These are phyloP conservation scores for Sphaerulina vaccinii DNA, from an alignment of 2,329 filamentous ascomycete genomes.

Conservation along the genomic window DNA sequence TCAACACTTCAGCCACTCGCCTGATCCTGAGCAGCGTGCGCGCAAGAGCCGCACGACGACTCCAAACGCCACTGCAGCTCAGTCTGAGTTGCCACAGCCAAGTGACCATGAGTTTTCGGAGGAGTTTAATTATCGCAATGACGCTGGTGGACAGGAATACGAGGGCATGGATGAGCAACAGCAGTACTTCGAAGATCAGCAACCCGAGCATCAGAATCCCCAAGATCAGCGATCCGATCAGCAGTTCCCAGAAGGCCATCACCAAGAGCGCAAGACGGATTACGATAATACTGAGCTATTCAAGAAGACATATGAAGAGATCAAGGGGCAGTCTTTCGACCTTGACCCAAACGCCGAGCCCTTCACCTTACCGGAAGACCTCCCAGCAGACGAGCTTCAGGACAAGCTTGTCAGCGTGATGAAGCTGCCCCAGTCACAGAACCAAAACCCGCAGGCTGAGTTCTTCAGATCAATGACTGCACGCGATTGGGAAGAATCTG, in stretches of 20 bases:
- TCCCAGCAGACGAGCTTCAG: slow-evolving; percentile 21
- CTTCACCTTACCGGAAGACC: slow-evolving; percentile 12
- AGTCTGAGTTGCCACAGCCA: not conserved
- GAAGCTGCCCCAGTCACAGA: slow-evolving; percentile 38
- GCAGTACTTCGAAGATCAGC: not conserved
- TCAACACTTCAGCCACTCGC: not conserved
- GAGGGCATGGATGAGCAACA: not conserved
- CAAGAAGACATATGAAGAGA: slow-evolving; percentile 28
- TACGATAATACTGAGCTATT: slow-evolving; percentile 29
- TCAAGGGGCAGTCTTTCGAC: slow-evolving; percentile 35
- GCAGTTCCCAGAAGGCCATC: not conserved
- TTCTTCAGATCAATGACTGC: slow-evolving; percentile 56
- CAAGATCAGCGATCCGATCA: not conserved
- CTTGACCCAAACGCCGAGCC: slow-evolving; percentile 24
- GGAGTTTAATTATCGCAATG: not conserved
- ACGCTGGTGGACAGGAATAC: not conserved
- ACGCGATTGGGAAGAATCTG: slow-evolving; percentile 61
- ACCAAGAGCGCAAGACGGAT: slow-evolving; percentile 33
- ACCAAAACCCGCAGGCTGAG: slow-evolving; percentile 20
- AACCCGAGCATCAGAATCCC: not conserved
- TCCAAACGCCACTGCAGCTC: not conserved
- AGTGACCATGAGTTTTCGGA: not conserved
- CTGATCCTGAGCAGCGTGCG: not conserved
- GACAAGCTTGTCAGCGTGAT: slow-evolving; percentile 25
- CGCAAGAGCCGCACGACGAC: not conserved